These are phyloP conservation scores for Acacia concinna DNA, from an alignment of 331 rosid genomes.

Conservation along the genomic window DNA sequence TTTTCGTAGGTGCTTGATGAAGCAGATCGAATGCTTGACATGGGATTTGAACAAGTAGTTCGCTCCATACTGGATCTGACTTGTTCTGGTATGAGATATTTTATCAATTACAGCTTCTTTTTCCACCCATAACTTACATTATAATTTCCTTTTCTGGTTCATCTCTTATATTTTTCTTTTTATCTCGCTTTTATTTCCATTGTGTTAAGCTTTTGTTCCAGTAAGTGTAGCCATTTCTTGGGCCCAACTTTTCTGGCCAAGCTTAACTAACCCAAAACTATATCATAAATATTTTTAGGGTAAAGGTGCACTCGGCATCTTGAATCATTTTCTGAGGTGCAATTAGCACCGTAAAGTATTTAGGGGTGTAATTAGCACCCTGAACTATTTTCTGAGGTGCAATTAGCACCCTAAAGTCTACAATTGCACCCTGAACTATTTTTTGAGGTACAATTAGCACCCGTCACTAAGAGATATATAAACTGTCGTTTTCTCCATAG, in stretches of 20 bases:
- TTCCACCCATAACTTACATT: background rate
- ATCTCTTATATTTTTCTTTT: background rate
- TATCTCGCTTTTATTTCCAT: background rate
- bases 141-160: background rate
- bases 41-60: conserved; percentile 97
- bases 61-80: conserved; percentile 87
- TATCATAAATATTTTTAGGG: background rate
- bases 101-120: background rate
- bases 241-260: background rate
- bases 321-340: too few species aligned
- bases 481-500: too few species aligned
- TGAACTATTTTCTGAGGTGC: too few species aligned
- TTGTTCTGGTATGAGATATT: conserved; percentile 55
- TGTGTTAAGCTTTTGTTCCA: background rate
- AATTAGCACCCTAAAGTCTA: too few species aligned
- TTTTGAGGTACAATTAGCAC: too few species aligned
- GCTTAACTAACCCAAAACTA: background rate
- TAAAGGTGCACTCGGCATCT: too few species aligned
- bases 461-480: too few species aligned
- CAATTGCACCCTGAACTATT: too few species aligned
- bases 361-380: too few species aligned
- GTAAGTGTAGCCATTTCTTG: background rate
- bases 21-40: conserved; percentile 98
- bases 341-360: too few species aligned
- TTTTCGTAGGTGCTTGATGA: conserved; percentile 90